These are phyloP conservation scores for Rhizodiscina lignyota DNA, from an alignment of 495 filamentous ascomycete species.

Conservation along the genomic window DNA sequence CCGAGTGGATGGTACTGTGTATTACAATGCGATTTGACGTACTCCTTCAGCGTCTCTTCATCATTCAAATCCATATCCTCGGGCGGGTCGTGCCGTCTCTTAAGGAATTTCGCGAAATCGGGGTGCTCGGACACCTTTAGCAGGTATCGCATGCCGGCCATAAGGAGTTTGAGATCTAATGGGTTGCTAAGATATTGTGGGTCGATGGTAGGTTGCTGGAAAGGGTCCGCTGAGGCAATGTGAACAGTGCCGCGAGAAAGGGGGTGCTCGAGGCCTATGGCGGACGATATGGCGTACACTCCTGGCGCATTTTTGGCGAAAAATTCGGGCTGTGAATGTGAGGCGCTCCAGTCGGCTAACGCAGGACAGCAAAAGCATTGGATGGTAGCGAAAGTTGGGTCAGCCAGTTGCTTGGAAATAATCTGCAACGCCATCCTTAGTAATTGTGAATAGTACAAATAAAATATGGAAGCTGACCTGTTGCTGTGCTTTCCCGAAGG, in stretches of 20 bases:
- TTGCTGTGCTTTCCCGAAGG: slow-evolving; percentile 16
- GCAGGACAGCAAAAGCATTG: no score
- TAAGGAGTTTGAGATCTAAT: slow-evolving; percentile 5
- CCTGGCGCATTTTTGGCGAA: no score
- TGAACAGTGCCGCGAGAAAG: slow-evolving; percentile 8
- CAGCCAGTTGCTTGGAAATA: not conserved
- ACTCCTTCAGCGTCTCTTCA: no score
- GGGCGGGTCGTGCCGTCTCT: no score
- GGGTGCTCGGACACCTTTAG: not conserved
- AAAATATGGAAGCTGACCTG: no score
- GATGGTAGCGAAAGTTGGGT: not conserved
- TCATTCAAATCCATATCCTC: no score
- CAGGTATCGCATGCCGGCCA: not conserved
- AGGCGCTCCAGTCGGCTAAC: no score
- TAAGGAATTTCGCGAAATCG: not conserved
- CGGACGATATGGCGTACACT: no score
- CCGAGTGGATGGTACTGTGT: slow-evolving; percentile 12
- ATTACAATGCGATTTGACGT: no score
- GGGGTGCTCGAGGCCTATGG: slow-evolving; percentile 2
- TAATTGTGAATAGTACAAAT: no score
- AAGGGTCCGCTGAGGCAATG: slow-evolving; percentile 5
- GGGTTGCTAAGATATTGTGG: slow-evolving; percentile 8
- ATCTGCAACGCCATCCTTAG: no score
- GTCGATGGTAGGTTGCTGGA: slow-evolving; percentile 3
- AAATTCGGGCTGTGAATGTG: no score